Evolutionary conservation across 306 rosid genomes (phyloP).

Genomic region (Quercus alba): DNA sequence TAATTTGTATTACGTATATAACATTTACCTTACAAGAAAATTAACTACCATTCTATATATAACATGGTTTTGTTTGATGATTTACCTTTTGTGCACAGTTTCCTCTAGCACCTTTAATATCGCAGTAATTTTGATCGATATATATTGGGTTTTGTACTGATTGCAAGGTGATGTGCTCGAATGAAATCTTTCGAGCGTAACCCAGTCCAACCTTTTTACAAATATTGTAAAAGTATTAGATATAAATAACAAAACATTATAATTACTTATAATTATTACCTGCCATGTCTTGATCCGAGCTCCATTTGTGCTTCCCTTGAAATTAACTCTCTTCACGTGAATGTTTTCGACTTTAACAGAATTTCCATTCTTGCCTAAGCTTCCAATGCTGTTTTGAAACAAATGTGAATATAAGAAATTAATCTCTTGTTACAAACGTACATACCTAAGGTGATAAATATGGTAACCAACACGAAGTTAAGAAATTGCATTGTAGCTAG

Average conservation of each 20-base stretch:
- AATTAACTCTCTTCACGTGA: slow-evolving; percentile 27
- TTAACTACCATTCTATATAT: too few relatives aligned
- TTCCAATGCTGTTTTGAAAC: slow-evolving; percentile 30
- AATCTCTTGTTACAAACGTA: too few relatives aligned
- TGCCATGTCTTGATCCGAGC: slow-evolving; percentile 49
- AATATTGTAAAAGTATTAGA: neutral
- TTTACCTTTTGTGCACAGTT: slow-evolving; percentile 27
- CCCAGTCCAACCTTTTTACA: slow-evolving; percentile 26
- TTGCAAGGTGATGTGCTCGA: slow-evolving; percentile 17
- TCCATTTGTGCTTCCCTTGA: slow-evolving; percentile 35
- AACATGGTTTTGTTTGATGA: neutral
- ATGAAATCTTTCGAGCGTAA: slow-evolving; percentile 13
- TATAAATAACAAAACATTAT: neutral
- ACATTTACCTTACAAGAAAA: too few relatives aligned
- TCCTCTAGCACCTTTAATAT: neutral
- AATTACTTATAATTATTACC: slow-evolving; percentile 3
- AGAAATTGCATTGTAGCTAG: too few relatives aligned
- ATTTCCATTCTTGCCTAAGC: slow-evolving; percentile 34
- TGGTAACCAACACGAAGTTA: neutral
- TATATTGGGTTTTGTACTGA: slow-evolving; percentile 36
- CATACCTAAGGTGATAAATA: too few relatives aligned
- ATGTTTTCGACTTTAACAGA: slow-evolving; percentile 34
- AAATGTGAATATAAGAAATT: neutral
- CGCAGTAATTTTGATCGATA: slow-evolving; percentile 36
- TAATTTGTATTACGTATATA: too few relatives aligned